These are phyloP conservation scores for Bipolaris gigantea DNA, from an alignment of 2,329 filamentous ascomycete species.

Conservation along the genomic window DNA sequence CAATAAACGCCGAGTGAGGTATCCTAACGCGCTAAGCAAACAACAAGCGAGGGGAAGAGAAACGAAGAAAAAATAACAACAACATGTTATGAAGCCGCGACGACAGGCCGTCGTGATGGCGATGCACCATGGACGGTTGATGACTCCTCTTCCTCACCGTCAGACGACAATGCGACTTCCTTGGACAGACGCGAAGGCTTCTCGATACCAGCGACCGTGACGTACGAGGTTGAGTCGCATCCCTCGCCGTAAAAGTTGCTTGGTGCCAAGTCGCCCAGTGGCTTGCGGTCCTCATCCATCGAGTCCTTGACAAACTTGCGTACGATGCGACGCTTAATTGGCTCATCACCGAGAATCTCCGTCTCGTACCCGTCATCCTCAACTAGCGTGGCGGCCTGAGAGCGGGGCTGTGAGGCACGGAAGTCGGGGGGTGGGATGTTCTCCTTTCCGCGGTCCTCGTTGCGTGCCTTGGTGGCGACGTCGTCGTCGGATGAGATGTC, in stretches of 20 bases:
- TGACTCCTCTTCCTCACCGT: background rate
- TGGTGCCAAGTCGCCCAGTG: slow-evolving; percentile 42
- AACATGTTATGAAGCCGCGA: background rate
- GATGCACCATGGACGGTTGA: background rate
- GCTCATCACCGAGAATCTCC: slow-evolving; percentile 17
- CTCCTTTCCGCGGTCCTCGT: slow-evolving; percentile 76
- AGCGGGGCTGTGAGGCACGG: slow-evolving; percentile 21
- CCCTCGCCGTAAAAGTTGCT: slow-evolving; percentile 46
- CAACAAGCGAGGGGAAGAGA: background rate
- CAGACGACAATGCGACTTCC: slow-evolving; percentile 8
- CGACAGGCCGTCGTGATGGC: background rate
- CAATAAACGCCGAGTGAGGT: background rate
- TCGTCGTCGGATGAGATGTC: slow-evolving; percentile 92
- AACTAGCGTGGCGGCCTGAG: slow-evolving; percentile 1
- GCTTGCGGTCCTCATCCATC: slow-evolving; percentile 47
- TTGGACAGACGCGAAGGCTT: slow-evolving; percentile 41
- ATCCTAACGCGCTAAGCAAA: background rate
- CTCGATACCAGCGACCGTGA: slow-evolving; percentile 42
- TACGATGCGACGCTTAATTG: slow-evolving; percentile 34
- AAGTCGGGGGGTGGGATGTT: slow-evolving; percentile 75
- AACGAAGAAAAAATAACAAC: background rate
- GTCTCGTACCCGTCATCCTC: slow-evolving; percentile 17
- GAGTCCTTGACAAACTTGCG: slow-evolving; percentile 38
- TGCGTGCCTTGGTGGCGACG: slow-evolving; percentile 58
- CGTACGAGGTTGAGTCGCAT: slow-evolving; percentile 38